Conservation (phyloP, 805 yeast genomes). For the Trichomonascus vanleenenianus region DNA sequence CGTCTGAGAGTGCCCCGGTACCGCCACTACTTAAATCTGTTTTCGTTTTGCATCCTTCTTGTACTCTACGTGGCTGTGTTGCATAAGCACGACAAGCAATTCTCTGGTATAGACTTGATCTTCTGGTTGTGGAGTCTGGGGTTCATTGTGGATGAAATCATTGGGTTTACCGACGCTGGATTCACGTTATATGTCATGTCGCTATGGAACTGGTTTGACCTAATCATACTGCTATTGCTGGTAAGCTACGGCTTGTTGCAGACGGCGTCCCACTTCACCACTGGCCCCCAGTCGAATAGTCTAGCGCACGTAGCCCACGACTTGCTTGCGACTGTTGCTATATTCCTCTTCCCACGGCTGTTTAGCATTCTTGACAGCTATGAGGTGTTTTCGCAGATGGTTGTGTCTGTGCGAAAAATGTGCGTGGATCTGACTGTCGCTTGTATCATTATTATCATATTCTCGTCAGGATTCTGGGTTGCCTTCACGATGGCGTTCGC, state of each 20-base stretch:
- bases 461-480: slow-evolving; percentile 48
- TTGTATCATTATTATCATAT: slow-evolving; percentile 40
- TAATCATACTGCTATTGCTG: slow-evolving; percentile 34
- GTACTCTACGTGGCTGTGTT: slow-evolving; percentile 25
- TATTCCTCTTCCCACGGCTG: slow-evolving; percentile 42
- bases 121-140: slow-evolving; percentile 42
- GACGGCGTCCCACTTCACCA: background rate
- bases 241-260: slow-evolving; percentile 22
- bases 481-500: slow-evolving; percentile 44
- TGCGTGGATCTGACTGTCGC: slow-evolving; percentile 42
- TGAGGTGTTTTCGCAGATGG: slow-evolving; percentile 44
- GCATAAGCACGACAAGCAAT: slow-evolving; percentile 9
- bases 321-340: slow-evolving; percentile 35
- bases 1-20: slow-evolving; percentile 34
- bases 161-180: slow-evolving; percentile 39
- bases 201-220: slow-evolving; percentile 48
- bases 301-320: slow-evolving; percentile 20
- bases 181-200: slow-evolving; percentile 39
- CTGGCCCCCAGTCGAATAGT: background rate
- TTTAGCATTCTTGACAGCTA: slow-evolving; percentile 44
- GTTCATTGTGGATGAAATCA: slow-evolving; percentile 40
- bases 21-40: slow-evolving; percentile 27
- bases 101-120: slow-evolving; percentile 27
- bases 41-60: slow-evolving; percentile 27
- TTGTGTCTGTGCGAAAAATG: slow-evolving; percentile 45